Evolutionary conservation across 1,139 yeast genomes (phyloP), one percentile per base, ranked within the genome.

Genomic region (Debaryomyces subglobosus): DNA sequence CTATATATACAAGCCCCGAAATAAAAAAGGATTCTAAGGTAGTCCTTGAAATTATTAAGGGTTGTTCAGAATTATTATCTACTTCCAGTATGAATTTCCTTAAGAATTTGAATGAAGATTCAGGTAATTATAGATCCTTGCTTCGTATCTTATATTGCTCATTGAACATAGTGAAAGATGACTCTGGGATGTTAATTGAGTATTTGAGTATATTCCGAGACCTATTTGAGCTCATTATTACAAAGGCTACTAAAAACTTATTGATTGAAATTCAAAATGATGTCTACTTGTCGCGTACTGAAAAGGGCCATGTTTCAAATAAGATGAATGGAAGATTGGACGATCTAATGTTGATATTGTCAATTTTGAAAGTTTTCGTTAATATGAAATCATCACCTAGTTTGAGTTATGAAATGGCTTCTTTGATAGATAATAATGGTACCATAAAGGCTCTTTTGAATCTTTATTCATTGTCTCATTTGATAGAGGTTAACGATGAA

Each of bases 381-480:
- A 68, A 67, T 5, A 62, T 86, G 44, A 78, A 80, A 2, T 77
- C 84, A 1, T 73, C 85, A 0, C 58, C 71, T 0, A 72, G 78
- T 16, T 72, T 85, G 47, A 78, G 78, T 43, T 60, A 72, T 3
- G 79, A 79, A 35, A 65, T 87, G 55, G 81, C 89, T 0, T 69
- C 74, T 6, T 69, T 81, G 1, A 69, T 89, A 48, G 72, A 75
- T 29, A 84, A 82, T 24, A 73, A 79, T 27, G 90, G 85, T 2
- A 80, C 90, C 1, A 74, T 87, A 30, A 78, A 82, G 46, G 76
- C 88, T 0, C 74, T 89, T 27, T 67, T 89, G 57, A 81, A 83
- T 49, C 70, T 89, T 13, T 90, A 84, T 62, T 79, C 94, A 0
- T 81, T 84, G 49, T 81, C 95, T 0, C 88, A 87, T 57, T 67